Percentiles rank a stretch among this genome's conserved stretches.
phyloP scores from a whole-genome alignment of 257 asterid genomes.

The Primulina eburnea region DNA sequence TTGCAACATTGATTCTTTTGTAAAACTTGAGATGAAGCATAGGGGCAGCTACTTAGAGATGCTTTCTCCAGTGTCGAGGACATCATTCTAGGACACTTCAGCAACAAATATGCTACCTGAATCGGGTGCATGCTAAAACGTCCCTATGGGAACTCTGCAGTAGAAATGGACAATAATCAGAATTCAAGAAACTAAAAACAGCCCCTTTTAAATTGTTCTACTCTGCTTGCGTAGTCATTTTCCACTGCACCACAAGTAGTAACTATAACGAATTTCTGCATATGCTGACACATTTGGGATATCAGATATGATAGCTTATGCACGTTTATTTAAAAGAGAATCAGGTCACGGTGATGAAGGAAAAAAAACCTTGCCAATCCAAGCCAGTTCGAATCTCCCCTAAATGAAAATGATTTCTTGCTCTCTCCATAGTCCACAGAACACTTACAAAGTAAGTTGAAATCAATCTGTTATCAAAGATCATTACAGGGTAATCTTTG shows the following conservation, averaged over 20 bases:
- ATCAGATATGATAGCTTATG: background rate
- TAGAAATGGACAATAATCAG: conserved; percentile 18
- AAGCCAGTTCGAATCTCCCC: conserved; percentile 99
- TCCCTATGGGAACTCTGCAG: conserved; percentile 43
- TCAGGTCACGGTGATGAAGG: background rate
- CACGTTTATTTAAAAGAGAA: background rate
- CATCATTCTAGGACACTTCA: conserved; percentile 29
- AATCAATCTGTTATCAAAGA: conserved; percentile 5
- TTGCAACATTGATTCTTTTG: background rate
- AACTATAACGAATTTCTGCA: background rate
- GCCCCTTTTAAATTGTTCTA: background rate
- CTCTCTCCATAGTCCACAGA: conserved; percentile 76
- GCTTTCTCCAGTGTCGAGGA: background rate
- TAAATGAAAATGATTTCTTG: conserved; percentile 63
- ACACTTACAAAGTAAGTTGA: conserved; percentile 47
- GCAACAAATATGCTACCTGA: conserved; percentile 56
- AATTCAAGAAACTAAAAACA: background rate
- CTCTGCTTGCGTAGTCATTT: background rate
- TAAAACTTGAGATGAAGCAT: background rate
- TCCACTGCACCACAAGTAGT: background rate
- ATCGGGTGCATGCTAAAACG: conserved; percentile 51
- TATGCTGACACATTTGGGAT: background rate
- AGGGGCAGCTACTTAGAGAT: background rate
- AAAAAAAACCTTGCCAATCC: conserved; percentile 75
- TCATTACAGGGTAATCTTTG: background rate